Conservation (phyloP, 805 yeast species). For the Wickerhamiella brachini region DNA sequence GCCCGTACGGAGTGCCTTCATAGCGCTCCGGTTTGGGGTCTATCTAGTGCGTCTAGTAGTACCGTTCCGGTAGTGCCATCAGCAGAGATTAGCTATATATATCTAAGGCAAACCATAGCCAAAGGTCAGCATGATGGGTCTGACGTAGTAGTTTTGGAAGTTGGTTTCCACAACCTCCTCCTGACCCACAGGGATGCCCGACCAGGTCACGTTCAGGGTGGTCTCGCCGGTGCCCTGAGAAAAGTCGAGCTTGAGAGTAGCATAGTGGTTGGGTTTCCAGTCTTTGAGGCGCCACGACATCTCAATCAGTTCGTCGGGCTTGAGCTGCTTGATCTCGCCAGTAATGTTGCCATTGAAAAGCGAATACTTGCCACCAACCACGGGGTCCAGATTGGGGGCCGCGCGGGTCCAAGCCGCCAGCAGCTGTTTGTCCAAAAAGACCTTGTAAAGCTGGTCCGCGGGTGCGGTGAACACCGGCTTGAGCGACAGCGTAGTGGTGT, state of each 20-base stretch:
- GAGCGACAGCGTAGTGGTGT: constrained; percentile 65
- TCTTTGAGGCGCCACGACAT: constrained; percentile 78
- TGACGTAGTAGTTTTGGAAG: constrained; percentile 79
- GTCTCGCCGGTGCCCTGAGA: constrained; percentile 80
- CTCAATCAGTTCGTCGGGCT: constrained; percentile 43
- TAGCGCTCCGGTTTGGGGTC: no score
- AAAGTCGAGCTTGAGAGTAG: constrained; percentile 50
- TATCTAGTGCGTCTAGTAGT: no score
- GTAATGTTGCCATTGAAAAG: constrained; percentile 79
- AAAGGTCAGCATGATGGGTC: constrained; percentile 78
- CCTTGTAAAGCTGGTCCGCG: constrained; percentile 69
- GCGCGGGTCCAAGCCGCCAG: constrained; percentile 89
- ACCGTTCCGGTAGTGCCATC: no score
- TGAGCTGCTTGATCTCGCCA: constrained; percentile 52
- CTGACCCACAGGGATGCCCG: constrained; percentile 90
- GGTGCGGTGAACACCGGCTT: constrained; percentile 76
- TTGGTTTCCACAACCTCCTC: constrained; percentile 76
- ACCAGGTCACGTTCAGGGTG: constrained; percentile 58
- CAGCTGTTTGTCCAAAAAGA: constrained; percentile 62
- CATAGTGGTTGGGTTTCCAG: constrained; percentile 80
- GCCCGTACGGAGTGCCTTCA: no score
- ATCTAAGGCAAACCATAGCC: constrained; percentile 58
- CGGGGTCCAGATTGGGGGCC: constrained; percentile 41
- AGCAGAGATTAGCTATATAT: no score
- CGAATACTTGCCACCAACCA: constrained; percentile 47